Percentiles rank a stretch among this genome's conserved stretches.
These are phyloP conservation scores for Ramaria sp. DNA, from an alignment of 768 basidiomycete genomes.

Conservation along the genomic window DNA sequence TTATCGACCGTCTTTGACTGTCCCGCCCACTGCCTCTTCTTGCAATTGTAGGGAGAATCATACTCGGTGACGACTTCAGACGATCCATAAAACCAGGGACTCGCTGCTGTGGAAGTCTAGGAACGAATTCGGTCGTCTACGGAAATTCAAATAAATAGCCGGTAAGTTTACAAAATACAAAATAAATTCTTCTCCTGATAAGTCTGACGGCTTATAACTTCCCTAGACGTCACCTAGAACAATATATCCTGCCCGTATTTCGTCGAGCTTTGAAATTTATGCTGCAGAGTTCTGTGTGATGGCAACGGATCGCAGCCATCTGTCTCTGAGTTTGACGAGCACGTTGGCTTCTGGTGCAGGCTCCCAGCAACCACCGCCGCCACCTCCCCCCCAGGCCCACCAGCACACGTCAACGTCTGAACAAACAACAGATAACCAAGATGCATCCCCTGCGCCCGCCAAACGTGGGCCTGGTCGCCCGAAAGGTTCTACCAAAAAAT, in stretches of 20 bases:
- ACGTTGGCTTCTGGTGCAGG: neutral
- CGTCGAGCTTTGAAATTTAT: neutral
- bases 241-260: neutral
- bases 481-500: slow-evolving; percentile 71
- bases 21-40: neutral
- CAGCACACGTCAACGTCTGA: neutral
- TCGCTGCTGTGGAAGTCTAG: neutral
- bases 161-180: slow-evolving; percentile 8
- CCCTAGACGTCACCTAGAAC: neutral
- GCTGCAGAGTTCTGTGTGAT: neutral
- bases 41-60: neutral
- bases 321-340: slow-evolving; percentile 1
- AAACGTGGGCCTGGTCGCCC: slow-evolving; percentile 71
- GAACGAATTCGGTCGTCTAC: neutral
- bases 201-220: slow-evolving; percentile 6
- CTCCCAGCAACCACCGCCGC: slow-evolving; percentile 1
- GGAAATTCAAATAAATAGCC: slow-evolving; percentile 9
- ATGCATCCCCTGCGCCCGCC: slow-evolving; percentile 18
- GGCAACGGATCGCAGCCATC: slow-evolving; percentile 6
- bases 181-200: slow-evolving; percentile 5
- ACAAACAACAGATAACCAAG: neutral
- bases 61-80: neutral
- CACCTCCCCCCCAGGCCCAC: neutral
- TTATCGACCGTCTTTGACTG: slow-evolving; percentile 3
- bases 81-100: neutral